Evolutionary conservation across 2,329 filamentous ascomycete genomes (phyloP).

Genomic region (Sclerotinia subarctica): DNA sequence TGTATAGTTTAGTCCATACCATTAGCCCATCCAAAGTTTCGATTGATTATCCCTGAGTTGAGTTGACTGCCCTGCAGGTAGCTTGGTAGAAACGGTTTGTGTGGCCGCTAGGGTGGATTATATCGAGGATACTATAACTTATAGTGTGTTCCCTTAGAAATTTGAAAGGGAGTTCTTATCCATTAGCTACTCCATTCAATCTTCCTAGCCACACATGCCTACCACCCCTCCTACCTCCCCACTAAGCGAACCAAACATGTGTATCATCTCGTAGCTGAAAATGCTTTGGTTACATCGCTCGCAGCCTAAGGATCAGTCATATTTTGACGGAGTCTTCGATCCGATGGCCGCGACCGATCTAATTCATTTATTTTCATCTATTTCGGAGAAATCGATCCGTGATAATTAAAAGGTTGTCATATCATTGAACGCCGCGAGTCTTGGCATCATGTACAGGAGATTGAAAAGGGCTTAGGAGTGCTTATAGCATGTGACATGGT

Average conservation of each 20-base stretch:
- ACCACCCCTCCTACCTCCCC: background rate
- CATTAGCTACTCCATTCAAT: too few species aligned
- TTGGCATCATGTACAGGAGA: slow-evolving; percentile 4
- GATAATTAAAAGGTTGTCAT: background rate
- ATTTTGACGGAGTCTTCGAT: background rate
- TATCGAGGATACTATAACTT: too few species aligned
- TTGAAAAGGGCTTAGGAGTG: background rate
- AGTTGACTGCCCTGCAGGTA: background rate
- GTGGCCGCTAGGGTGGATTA: too few species aligned
- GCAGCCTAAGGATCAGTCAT: background rate
- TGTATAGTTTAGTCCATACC: too few species aligned
- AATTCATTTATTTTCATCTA: background rate
- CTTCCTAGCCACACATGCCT: background rate
- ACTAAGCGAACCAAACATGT: background rate
- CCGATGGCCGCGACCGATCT: background rate
- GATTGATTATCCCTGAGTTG: background rate
- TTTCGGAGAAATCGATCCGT: background rate
- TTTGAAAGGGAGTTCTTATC: too few species aligned
- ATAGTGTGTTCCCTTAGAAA: too few species aligned
- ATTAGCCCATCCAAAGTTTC: too few species aligned
- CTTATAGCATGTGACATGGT: background rate
- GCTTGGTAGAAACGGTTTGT: too few species aligned
- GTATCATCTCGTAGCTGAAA: background rate
- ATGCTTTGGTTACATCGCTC: background rate
- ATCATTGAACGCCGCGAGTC: background rate